Evolutionary conservation across 805 yeast genomes (phyloP), one percentile per base, ranked within the genome.

Genomic region (Candida takata): DNA sequence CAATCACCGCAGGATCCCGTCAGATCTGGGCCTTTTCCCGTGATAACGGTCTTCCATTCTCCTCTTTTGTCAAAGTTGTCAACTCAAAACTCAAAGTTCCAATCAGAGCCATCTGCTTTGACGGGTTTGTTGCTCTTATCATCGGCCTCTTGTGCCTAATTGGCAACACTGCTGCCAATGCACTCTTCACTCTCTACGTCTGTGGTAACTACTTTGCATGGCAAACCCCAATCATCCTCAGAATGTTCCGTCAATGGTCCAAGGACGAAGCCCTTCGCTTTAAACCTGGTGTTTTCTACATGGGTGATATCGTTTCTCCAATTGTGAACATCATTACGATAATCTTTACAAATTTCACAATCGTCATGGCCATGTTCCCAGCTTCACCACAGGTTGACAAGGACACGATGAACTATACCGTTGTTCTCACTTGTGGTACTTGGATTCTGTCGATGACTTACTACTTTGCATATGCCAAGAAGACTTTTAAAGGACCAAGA

Each of bases 1-100:
- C 73, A 34, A 60, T 77, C 32, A 68, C 77, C 32, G 84, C 85
- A 9, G 69, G 73, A 6, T 77, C 84, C 5, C 70, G 87, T 56
- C 86, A 79, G 55, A 67, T 77, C 33, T 80, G 82, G 77, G 85
- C 86, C 1, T 77, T 79, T 55, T 77, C 84, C 27, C 72, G 90
- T 61, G 90, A 81, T 54, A 77, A 79, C 48, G 87, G 86, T 12
- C 63, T 79, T 42, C 84, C 85, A 13, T 62, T 77, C 49, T 65
- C 77, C 18, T 52, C 64, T 24, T 55, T 59, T 45, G 67, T 79
- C 40, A 72, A 75, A 46, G 70, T 63, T 31, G 80, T 79, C 34
- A 64, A 79, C 51, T 63, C 69, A 32, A 65, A 54, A 40, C 58
- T 70, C 27, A 67, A 70, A 21, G 80, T 76, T 24, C 87, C 87